Evolutionary conservation across 371 early-diverging fungal species (phyloP), one percentile per base, ranked within the genome.

Genomic region (Mucor circinelloides): DNA sequence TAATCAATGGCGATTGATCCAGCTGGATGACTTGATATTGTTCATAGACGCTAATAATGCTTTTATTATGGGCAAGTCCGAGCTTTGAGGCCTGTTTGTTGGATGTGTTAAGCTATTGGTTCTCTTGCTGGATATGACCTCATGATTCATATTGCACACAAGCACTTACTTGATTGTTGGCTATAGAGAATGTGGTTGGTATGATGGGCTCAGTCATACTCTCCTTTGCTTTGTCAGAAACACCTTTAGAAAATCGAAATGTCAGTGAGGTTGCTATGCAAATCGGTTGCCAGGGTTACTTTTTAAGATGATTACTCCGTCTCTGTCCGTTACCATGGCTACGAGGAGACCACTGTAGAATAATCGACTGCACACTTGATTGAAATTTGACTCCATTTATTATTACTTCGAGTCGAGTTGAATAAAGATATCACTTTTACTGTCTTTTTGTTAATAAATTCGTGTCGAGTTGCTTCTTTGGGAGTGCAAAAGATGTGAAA

Each of bases 21-120:
- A 85, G 75, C 65, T 89, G 90, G 27, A 89, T 82, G 8, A 89
- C 66, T 70, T 89, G 90, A 73, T 85, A 85, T 27, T 80, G 56
- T 46, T 79, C 85, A 68, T 80, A 89, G 13, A 86, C 73, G 56
- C 86, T 85, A 5, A 89, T 80, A 30, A 89, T 87, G 44, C 80
- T 82, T 69, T 85, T 83, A 70, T 89, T 88, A 61, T 79, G 82
- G 63, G 80, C 79, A 69, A 89, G 69, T 34, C 90, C 90, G 17
- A 89, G 81, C 67, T 88, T 89, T 19, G 87, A 87, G 10, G 87
- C 90, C 86, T 89, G 72, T 50, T 13, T 36, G 21, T 15, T 36
- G 21, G 7, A 31, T 7, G 5, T 25, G 36, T 40, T 55, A 38
- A 52, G 25, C 38, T 67, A 59, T 61, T 65, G 62, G 60, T 62